Percentiles rank a stretch among this genome's conserved stretches.
Evolutionary conservation across 352 stramenopile genomes (phyloP).

Genomic region (Phytopythium oedochilum): DNA sequence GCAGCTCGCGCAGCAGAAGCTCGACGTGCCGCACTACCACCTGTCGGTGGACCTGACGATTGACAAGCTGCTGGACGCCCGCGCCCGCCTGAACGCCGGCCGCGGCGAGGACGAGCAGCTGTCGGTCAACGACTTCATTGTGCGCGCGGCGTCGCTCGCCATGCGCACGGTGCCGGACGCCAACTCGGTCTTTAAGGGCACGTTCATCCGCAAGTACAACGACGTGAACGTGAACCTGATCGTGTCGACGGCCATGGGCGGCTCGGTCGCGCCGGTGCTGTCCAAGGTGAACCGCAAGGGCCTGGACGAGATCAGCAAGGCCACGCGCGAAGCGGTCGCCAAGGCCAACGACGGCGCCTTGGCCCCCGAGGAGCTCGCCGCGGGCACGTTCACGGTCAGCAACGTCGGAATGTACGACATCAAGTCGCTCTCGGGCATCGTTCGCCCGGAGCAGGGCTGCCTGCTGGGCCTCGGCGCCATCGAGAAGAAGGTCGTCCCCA

Average conservation of each 20-base stretch:
- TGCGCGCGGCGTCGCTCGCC: conserved; percentile 94
- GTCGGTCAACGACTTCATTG: conserved; percentile 98
- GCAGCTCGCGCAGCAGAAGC: conserved; percentile 91
- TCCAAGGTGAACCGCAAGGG: conserved; percentile 86
- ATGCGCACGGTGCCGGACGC: conserved; percentile 95
- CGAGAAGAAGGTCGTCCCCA: conserved; percentile 94
- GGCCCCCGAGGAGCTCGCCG: conserved; percentile 47
- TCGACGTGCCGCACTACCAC: conserved; percentile 97
- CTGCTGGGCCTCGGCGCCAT: conserved; percentile 93
- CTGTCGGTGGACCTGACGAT: conserved; percentile 93
- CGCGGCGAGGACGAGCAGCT: conserved; percentile 91
- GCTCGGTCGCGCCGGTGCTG: conserved; percentile 97
- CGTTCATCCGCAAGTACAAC: conserved; percentile 94
- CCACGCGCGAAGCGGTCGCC: conserved; percentile 65
- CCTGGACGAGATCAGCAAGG: conserved; percentile 88
- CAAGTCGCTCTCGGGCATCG: conserved; percentile 93
- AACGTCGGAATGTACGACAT: conserved; percentile 98
- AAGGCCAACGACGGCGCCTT: conserved; percentile 30
- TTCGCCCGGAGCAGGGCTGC: conserved; percentile 91
- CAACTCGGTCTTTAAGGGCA: conserved; percentile 84
- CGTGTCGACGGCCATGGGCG: conserved; percentile 54
- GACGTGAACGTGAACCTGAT: conserved; percentile 94
- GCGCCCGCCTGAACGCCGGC: conserved; percentile 91
- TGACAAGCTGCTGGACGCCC: conserved; percentile 87
- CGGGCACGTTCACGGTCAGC: conserved; percentile 95